These are phyloP conservation scores for Dorcoceras hygrometricum DNA, from an alignment of 257 asterid genomes.

Conservation along the genomic window DNA sequence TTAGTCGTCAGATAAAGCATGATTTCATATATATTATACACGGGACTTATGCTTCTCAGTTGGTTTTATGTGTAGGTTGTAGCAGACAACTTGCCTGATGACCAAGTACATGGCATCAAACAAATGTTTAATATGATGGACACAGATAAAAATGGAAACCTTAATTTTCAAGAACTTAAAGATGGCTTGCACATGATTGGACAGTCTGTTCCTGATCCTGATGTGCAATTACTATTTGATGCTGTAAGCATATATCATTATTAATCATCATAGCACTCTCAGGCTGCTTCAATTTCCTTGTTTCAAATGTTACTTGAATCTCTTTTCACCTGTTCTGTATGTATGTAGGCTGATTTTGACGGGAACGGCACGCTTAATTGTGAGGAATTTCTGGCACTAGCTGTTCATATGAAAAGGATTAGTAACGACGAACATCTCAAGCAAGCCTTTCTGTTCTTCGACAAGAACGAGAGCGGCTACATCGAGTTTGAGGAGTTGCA, in stretches of 20 bases:
- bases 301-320: not conserved
- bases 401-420: constrained; percentile 63
- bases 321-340: not conserved
- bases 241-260: constrained; percentile 52
- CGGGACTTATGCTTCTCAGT: not conserved
- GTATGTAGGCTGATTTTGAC: constrained; percentile 56
- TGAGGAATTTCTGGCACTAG: constrained; percentile 69
- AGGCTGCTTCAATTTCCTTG: not conserved
- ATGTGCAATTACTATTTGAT: constrained; percentile 59
- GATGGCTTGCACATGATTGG: constrained; percentile 61
- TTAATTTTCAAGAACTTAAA: constrained; percentile 69
- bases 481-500: constrained; percentile 80
- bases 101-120: constrained; percentile 54
- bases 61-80: constrained; percentile 50
- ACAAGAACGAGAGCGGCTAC: constrained; percentile 63
- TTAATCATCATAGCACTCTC: not conserved
- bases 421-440: constrained; percentile 59
- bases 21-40: too few relatives aligned
- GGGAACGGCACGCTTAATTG: constrained; percentile 67
- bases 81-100: constrained; percentile 71
- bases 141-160: constrained; percentile 71
- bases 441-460: constrained; percentile 60
- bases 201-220: constrained; percentile 59
- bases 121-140: constrained; percentile 74
- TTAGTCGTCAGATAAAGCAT: not conserved